These are phyloP conservation scores for Russula vinacea DNA, from an alignment of 768 basidiomycete genomes.

Conservation along the genomic window DNA sequence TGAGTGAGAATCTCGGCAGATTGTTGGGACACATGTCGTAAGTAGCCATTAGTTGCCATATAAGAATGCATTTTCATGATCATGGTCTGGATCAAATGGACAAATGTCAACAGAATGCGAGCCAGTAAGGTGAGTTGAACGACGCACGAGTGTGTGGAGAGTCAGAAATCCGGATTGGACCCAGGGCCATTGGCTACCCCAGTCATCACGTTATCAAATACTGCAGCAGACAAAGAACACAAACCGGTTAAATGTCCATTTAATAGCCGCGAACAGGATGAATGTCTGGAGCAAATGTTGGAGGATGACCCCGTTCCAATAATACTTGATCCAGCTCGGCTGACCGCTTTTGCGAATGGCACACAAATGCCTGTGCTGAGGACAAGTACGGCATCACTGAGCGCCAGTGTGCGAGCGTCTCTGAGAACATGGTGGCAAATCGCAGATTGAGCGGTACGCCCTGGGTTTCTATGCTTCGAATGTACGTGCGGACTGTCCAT, in stretches of 20 bases:
- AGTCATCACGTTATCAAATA: background rate
- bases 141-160: slow-evolving; percentile 73
- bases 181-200: slow-evolving; percentile 89
- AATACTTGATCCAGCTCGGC: slow-evolving; percentile 76
- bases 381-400: slow-evolving; percentile 82
- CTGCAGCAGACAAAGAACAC: background rate
- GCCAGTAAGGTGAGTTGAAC: slow-evolving; percentile 1
- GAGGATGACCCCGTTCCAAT: slow-evolving; percentile 67
- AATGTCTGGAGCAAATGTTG: slow-evolving; percentile 79
- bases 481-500: slow-evolving; percentile 72
- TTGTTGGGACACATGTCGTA: slow-evolving; percentile 53
- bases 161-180: slow-evolving; percentile 92
- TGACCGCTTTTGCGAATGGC: slow-evolving; percentile 74
- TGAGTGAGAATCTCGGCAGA: slow-evolving; percentile 44
- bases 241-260: slow-evolving; percentile 87
- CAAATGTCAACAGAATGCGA: background rate
- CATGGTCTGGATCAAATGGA: slow-evolving; percentile 53
- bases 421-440: slow-evolving; percentile 86
- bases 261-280: slow-evolving; percentile 69
- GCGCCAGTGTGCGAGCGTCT: slow-evolving; percentile 76
- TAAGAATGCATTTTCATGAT: slow-evolving; percentile 98
- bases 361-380: slow-evolving; percentile 73
- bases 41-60: slow-evolving; percentile 80
- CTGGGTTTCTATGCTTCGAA: slow-evolving; percentile 69
- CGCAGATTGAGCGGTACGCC: slow-evolving; percentile 74